phyloP scores from a whole-genome alignment of 176 grass and related monocot genomes.

The Musa schizocarpa region DNA sequence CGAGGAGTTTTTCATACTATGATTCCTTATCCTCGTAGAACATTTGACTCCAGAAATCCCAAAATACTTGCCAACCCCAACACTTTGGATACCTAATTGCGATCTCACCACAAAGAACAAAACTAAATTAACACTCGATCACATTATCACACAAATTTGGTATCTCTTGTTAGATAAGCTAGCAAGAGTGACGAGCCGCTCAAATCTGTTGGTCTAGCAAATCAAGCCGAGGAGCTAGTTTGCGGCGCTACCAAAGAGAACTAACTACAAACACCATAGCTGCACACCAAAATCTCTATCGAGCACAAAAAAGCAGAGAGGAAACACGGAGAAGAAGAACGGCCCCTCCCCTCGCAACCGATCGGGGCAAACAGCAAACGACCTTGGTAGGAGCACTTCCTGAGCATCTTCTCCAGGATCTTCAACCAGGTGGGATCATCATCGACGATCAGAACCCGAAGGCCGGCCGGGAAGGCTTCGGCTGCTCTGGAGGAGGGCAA shows the following conservation, averaged over 20 bases:
- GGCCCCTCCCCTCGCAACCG: not conserved
- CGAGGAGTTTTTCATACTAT: no score
- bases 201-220: no score
- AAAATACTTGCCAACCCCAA: no score
- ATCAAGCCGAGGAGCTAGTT: no score
- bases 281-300: no score
- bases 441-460: conserved; percentile 91
- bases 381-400: conserved; percentile 96
- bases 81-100: no score
- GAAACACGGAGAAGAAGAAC: not conserved
- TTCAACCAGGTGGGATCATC: conserved; percentile 99
- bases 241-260: no score
- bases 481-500: conserved; percentile 47
- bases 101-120: not conserved
- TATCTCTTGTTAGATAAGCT: no score
- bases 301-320: not conserved
- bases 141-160: not conserved
- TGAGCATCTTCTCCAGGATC: conserved; percentile 99
- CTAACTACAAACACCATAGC: no score
- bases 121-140: not conserved
- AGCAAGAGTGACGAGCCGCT: no score
- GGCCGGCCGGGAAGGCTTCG: conserved; percentile 74
- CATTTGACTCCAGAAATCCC: no score
- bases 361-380: not conserved
- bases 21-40: no score